Base-by-base conservation (phyloP, 805 yeast genomes). In the Gaillardinia entomophila region DNA sequence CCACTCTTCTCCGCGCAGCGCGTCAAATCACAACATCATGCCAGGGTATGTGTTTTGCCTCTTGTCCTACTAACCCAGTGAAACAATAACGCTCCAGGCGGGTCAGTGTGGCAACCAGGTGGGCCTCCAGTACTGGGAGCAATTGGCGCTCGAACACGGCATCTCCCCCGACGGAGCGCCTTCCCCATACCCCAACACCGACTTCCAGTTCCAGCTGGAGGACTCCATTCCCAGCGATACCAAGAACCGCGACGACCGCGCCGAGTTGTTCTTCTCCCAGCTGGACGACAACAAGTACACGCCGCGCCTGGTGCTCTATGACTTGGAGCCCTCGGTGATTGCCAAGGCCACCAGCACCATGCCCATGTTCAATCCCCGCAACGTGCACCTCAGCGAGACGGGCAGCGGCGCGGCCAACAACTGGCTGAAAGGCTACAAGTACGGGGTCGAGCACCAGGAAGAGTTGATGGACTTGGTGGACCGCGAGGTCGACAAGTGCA, bases 31-130 rank as follows among this genome's bases (percentile, higher is more conserved):
- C 6, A 19, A 19, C 22, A 19, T 19, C 22, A 52, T 52, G 57
- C 55, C 57, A 30, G 57, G 57, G 57, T 52, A 52, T 27, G 57
- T 51, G 20, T 12, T 14, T 7, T 12, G 15, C 25, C 12, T 12
- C 14, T 19, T 13, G 7, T 41, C 55, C 62, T 52, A 57, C 52
- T 57, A 13, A 1, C 4, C 4, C 25, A 63, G 89, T 7, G 88
- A 82, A 53, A 75, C 82, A 3, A 66, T 82, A 26, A 79, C 89
- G 2, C 55, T 82, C 8, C 89, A 82, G 46, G 76, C 77, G 8
- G 95, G 96, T 16, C 98, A 92, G 61, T 92, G 98, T 64, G 98
- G 98, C 36, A 92, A 92, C 59, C 97, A 90, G 54, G 80, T 90
- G 1, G 97, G 97, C 16, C 76, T 84, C 35, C 82, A 83, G 55